Percentiles rank a stretch among this genome's conserved stretches.
These are phyloP conservation scores for Didymosphaeria variabile DNA, from an alignment of 2,329 filamentous ascomycete genomes.

Conservation along the genomic window DNA sequence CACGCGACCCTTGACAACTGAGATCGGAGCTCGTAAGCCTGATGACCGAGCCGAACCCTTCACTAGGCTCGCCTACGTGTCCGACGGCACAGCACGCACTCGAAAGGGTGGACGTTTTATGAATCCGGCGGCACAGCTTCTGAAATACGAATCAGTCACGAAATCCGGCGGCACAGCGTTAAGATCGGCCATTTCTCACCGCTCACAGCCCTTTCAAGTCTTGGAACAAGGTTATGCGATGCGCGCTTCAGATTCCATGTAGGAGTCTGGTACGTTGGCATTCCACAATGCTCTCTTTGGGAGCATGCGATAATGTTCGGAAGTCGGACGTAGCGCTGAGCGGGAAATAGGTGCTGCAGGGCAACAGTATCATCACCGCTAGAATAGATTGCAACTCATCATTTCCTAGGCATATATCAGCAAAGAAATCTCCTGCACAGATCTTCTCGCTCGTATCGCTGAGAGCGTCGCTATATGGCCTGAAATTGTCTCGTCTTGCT, in stretches of 20 bases:
- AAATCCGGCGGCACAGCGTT: background rate
- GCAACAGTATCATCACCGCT: background rate
- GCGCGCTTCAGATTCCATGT: background rate
- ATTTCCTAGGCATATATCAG: background rate
- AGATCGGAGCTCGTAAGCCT: background rate
- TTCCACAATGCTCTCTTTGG: background rate
- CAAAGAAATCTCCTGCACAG: background rate
- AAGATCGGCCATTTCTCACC: background rate
- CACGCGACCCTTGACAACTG: background rate
- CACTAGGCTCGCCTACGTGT: background rate
- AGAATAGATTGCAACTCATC: background rate
- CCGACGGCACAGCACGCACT: background rate
- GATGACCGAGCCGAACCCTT: background rate
- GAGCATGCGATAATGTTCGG: background rate
- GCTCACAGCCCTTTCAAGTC: background rate
- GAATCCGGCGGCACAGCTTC: background rate
- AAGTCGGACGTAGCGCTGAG: background rate
- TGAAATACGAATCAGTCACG: background rate
- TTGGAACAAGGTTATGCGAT: background rate
- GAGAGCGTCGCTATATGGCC: background rate
- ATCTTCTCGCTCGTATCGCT: background rate
- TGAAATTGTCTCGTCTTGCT: too few species aligned
- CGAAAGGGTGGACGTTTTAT: background rate
- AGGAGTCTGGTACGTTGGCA: background rate
- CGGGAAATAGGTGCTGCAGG: background rate